Percentiles rank a stretch among this genome's conserved stretches.
Conservation (phyloP, 257 asterid species). For the Handroanthus guayacan region DNA sequence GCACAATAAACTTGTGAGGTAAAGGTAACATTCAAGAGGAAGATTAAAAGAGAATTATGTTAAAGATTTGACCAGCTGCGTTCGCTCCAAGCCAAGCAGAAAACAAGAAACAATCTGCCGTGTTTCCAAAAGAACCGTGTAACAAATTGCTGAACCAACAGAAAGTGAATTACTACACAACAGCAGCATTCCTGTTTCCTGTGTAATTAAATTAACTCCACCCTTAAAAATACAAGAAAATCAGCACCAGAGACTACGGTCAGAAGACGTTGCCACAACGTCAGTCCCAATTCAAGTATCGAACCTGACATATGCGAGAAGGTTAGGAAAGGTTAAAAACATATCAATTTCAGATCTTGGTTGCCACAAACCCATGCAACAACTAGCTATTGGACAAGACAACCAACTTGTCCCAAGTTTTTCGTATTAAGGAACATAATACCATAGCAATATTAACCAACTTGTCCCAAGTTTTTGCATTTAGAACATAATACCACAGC, state of each 20-base stretch:
- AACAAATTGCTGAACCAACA: neutral
- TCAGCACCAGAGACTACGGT: neutral
- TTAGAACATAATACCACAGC: neutral
- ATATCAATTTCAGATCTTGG: neutral
- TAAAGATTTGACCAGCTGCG: too few species aligned
- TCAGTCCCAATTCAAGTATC: neutral
- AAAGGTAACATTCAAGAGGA: neutral
- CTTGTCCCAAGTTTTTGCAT: neutral
- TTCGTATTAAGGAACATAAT: constrained; percentile 3
- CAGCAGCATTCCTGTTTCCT: constrained; percentile 15
- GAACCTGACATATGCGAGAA: constrained; percentile 5
- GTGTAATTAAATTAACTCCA: neutral
- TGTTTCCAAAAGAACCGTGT: neutral
- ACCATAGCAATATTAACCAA: neutral
- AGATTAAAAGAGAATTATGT: too few species aligned
- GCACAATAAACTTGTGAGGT: too few species aligned
- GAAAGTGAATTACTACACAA: neutral
- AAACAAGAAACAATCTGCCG: neutral
- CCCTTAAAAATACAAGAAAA: neutral
- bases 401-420: neutral
- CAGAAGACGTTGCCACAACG: neutral
- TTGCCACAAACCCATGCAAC: neutral
- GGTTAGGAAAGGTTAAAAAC: neutral
- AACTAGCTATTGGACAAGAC: neutral
- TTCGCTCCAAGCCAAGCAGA: neutral